A percentile compares a stretch with the other conserved stretches of the same genome.
Conservation (phyloP, 495 filamentous ascomycete genomes). For the Emericellopsis terricola region DNA sequence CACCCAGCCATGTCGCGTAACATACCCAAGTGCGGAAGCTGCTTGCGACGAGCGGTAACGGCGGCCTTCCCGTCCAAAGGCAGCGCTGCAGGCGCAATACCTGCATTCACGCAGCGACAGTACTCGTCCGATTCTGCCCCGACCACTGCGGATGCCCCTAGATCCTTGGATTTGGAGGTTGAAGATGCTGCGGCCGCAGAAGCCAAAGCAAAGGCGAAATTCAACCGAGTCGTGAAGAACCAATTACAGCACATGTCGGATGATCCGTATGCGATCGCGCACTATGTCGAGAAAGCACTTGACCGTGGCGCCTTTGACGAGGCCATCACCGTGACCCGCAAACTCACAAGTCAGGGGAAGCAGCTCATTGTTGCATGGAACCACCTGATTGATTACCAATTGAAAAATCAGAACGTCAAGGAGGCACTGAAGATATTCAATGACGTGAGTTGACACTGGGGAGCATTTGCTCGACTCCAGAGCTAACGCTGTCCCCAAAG, state of each 20-base stretch:
- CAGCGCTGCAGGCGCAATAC: too few relatives aligned
- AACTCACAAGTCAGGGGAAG: conserved; percentile 30
- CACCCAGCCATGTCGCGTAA: conserved; percentile 1
- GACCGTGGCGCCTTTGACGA: conserved; percentile 34
- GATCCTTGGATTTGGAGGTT: neutral
- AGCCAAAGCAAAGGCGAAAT: conserved; percentile 3
- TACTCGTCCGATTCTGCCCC: neutral
- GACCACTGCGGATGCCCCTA: neutral
- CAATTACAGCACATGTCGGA: conserved; percentile 40
- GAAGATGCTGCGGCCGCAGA: neutral
- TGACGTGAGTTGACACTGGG: conserved; percentile 34
- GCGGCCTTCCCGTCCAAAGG: neutral
- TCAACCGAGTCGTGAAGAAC: conserved; percentile 18
- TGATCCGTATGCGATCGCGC: conserved; percentile 48
- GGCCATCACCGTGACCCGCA: conserved; percentile 46
- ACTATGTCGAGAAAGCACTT: conserved; percentile 40
- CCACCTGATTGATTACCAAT: conserved; percentile 52
- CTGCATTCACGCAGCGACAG: too few relatives aligned
- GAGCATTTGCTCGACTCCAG: neutral
- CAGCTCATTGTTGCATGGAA: conserved; percentile 71
- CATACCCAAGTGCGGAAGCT: neutral
- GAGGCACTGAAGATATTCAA: conserved; percentile 64
- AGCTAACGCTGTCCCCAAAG: conserved; percentile 16
- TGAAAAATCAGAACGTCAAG: conserved; percentile 38
- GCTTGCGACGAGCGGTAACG: conserved; percentile 1